Base-by-base conservation (phyloP, 1,139 yeast genomes). In the Nakaseomyces uthaithaninus region DNA sequence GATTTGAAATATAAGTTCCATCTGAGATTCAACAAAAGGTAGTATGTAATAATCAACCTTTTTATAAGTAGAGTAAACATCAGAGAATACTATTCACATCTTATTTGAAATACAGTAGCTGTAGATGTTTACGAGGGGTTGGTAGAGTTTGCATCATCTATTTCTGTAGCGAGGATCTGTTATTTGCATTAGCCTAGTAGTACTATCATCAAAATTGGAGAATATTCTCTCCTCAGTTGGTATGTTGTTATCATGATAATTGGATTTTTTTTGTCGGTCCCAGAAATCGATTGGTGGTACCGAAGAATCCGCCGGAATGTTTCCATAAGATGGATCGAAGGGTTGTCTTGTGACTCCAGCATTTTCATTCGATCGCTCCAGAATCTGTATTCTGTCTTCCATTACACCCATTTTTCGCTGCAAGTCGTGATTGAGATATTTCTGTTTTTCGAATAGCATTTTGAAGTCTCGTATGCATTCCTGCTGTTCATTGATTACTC, bases 1-100 rank as follows among this genome's bases (percentile, higher is more conserved):
- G 57, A 67, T 11, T 52, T 54, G 9, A 45, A 45, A 12, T 51
- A 47, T 36, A 41, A 41, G 15, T 76, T 77, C 54, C 64, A 68
- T 43, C 52, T 77, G 38, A 60, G 59, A 40, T 66, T 71, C 40
- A 40, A 38, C 38, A 42, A 39, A 30, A 41, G 23, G 26, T 36
- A 41, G 14, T 16, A n/a, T n/a, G n/a, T 14, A 26, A 14, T 11
- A 15, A 16, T 2, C 11, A 17, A 16, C 18, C 10, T 28, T 7
- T 28, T 28, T 17, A 17, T 8, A 10, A 7, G 24, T 22, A 10
- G 7, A 22, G 24, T 7, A 22, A 22, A 10, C 9, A 22, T 22
- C 9, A 7, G 7, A 7, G 24, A 22, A 22, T 7, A 22, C 24
- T 22, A 22, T 22, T 4, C 11, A 11, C 11, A 28, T n/a, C 33